Conservation (phyloP, 2,329 filamentous ascomycete species). For the Apiospora rasikravindrae region DNA sequence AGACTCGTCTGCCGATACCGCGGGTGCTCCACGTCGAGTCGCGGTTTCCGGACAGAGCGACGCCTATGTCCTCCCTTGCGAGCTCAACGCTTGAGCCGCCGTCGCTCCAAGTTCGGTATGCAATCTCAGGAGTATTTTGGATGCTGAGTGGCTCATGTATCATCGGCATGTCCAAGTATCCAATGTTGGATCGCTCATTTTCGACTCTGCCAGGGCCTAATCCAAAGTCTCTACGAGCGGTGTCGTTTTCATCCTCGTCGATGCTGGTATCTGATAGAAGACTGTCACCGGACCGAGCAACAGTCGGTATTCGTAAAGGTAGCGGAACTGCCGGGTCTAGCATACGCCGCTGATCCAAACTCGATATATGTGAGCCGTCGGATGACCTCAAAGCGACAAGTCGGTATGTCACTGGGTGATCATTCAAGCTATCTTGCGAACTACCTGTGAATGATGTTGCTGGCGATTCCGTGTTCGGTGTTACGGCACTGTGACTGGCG, state of each 20-base stretch:
- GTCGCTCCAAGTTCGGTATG: slow-evolving; percentile 31
- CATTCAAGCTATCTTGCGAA: background rate
- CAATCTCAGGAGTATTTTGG: slow-evolving; percentile 38
- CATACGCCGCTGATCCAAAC: background rate
- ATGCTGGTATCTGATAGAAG: slow-evolving; percentile 38
- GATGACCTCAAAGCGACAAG: background rate
- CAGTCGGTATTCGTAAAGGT: background rate
- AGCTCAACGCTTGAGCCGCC: slow-evolving; percentile 30
- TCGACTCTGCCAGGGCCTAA: background rate
- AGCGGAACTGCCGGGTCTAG: background rate
- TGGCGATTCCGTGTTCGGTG: background rate
- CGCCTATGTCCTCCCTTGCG: background rate
- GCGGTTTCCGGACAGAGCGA: background rate
- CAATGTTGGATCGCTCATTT: background rate
- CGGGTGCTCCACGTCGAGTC: background rate
- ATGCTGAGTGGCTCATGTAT: slow-evolving; percentile 37
- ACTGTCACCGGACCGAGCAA: slow-evolving; percentile 30
- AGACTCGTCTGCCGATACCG: slow-evolving; percentile 31
- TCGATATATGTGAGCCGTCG: background rate
- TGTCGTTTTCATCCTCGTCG: slow-evolving; percentile 30
- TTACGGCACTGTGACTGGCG: slow-evolving; percentile 11
- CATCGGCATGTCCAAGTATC: slow-evolving; percentile 30
- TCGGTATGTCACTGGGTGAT: background rate
- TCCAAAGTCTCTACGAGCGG: slow-evolving; percentile 13
- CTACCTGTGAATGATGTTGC: background rate